phyloP scores from a whole-genome alignment of 1,139 yeast species.

The Diutina rugosa region DNA sequence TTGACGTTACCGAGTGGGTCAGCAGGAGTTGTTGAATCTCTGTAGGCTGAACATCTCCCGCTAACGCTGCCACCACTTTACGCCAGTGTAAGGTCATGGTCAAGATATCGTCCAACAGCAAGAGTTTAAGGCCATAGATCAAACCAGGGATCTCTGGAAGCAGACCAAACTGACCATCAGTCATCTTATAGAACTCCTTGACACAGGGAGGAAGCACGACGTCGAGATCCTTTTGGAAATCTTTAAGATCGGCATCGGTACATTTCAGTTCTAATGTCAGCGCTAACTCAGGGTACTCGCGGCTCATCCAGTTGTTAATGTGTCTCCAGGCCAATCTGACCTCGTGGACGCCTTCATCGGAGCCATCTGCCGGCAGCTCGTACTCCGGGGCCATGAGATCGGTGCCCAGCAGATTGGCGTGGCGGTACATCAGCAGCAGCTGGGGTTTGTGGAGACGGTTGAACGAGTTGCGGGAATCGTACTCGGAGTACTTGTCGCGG shows the following conservation, averaged over 20 bases:
- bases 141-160: slow-evolving; percentile 23
- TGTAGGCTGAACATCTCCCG: neutral
- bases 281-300: slow-evolving; percentile 41
- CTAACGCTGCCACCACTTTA: slow-evolving; percentile 23
- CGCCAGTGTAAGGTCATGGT: slow-evolving; percentile 60
- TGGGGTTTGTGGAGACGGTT: slow-evolving; percentile 32
- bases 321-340: slow-evolving; percentile 58
- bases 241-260: slow-evolving; percentile 45
- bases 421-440: slow-evolving; percentile 18
- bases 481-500: slow-evolving; percentile 58
- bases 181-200: slow-evolving; percentile 42
- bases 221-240: slow-evolving; percentile 52
- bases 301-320: slow-evolving; percentile 47
- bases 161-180: slow-evolving; percentile 57
- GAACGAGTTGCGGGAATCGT: slow-evolving; percentile 37
- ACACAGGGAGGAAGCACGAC: slow-evolving; percentile 48
- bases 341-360: slow-evolving; percentile 46
- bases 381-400: slow-evolving; percentile 1
- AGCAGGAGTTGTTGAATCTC: neutral
- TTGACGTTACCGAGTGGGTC: neutral
- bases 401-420: slow-evolving; percentile 14
- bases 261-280: slow-evolving; percentile 52
- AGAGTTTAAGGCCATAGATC: slow-evolving; percentile 48
- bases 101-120: slow-evolving; percentile 54
- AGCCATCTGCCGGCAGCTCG: neutral